Evolutionary conservation across 129 eudicot genomes (phyloP).

Genomic region (Logfia minima): DNA sequence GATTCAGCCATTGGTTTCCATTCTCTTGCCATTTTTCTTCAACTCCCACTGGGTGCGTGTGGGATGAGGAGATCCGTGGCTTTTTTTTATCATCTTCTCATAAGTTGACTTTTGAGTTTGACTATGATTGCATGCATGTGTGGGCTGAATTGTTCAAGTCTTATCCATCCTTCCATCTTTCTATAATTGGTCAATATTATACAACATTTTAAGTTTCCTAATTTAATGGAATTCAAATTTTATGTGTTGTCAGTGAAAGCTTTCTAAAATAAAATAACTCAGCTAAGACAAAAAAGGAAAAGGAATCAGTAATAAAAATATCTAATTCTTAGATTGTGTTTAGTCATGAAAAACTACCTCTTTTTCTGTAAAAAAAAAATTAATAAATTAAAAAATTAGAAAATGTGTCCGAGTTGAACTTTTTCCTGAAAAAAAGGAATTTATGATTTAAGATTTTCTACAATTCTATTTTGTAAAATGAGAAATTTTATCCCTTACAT

Average conservation of each 20-base stretch:
- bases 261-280: no score
- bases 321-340: no score
- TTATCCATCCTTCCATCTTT: constrained; percentile 7
- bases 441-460: no score
- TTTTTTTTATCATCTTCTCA: constrained; percentile 14
- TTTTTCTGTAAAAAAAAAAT: no score
- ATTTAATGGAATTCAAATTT: background rate
- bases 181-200: background rate
- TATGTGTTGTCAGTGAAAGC: background rate
- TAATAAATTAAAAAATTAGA: no score
- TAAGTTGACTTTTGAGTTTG: constrained; percentile 26
- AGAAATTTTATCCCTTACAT: no score
- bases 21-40: constrained; percentile 24
- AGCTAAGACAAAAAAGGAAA: no score
- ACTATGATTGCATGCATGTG: constrained; percentile 8
- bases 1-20: constrained; percentile 20
- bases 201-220: background rate
- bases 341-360: no score
- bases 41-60: background rate
- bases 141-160: constrained; percentile 12
- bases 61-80: constrained; percentile 18
- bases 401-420: no score
- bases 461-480: no score
- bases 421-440: no score
- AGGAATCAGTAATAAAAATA: no score